Conservation (phyloP, 306 rosid species). For the Luffa aegyptiaca region DNA sequence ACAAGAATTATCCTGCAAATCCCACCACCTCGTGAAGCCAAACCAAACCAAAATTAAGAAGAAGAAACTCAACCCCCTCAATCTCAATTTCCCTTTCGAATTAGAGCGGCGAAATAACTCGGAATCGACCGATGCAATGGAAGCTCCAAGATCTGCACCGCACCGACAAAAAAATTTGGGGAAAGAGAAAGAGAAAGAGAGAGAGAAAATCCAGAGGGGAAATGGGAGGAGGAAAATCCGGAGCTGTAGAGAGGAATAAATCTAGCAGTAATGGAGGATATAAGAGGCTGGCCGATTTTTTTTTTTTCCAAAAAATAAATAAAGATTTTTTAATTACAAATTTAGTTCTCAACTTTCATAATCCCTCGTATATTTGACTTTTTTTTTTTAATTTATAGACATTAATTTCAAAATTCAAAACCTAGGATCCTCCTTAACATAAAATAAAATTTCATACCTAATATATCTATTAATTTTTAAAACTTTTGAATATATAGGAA, state of each 20-base stretch:
- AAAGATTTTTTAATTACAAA: too few species aligned
- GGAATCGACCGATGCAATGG: neutral
- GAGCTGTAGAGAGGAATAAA: neutral
- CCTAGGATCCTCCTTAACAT: too few species aligned
- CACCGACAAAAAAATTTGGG: slow-evolving; percentile 12
- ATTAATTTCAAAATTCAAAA: too few species aligned
- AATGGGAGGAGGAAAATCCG: neutral
- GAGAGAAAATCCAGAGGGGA: neutral
- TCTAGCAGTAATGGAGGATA: neutral
- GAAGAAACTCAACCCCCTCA: neutral
- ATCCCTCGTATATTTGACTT: too few species aligned
- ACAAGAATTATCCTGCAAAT: slow-evolving; percentile 9
- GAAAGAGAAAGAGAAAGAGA: neutral
- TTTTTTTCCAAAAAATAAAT: neutral
- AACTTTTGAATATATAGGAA: too few species aligned
- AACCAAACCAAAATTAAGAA: neutral
- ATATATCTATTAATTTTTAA: too few species aligned
- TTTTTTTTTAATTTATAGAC: too few species aligned
- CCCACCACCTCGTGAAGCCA: slow-evolving; percentile 14
- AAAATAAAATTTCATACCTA: too few species aligned
- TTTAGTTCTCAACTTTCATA: too few species aligned
- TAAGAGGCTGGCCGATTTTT: neutral
- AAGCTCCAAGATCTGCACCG: slow-evolving; percentile 12
- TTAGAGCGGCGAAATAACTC: neutral
- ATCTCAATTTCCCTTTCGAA: neutral